These are phyloP conservation scores for Helichrysum umbraculigerum DNA, from an alignment of 129 eudicot genomes.

Conservation along the genomic window DNA sequence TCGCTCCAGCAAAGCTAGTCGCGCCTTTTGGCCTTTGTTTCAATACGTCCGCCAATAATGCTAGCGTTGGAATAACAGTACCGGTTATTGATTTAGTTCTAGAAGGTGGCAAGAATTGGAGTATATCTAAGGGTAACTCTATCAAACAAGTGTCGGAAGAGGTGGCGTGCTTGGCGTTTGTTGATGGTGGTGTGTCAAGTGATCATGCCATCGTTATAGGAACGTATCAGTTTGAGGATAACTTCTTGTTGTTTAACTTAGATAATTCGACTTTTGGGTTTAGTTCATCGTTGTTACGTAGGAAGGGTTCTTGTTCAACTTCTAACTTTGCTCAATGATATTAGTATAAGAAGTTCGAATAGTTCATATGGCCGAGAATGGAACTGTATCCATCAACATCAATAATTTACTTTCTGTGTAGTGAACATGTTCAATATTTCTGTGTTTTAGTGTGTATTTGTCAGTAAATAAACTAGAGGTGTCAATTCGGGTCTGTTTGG, in stretches of 20 bases:
- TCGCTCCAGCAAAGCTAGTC: neutral
- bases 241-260: constrained; percentile 13
- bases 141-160: constrained; percentile 9
- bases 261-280: constrained; percentile 20
- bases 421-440: no score
- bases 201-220: constrained; percentile 15
- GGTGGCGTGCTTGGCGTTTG: constrained; percentile 10
- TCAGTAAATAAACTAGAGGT: no score
- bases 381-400: no score
- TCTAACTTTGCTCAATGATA: neutral
- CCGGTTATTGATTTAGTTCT: constrained; percentile 14
- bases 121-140: constrained; percentile 1
- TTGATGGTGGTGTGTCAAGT: constrained; percentile 14
- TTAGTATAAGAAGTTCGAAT: neutral
- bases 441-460: no score
- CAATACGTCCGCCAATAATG: neutral
- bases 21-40: constrained; percentile 20
- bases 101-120: constrained; percentile 13
- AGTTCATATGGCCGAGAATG: no score
- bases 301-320: neutral
- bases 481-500: no score
- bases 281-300: constrained; percentile 17
- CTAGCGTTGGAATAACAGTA: constrained; percentile 6
- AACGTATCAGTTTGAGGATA: constrained; percentile 21
- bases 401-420: no score